Evolutionary conservation across 2,329 filamentous ascomycete species (phyloP), one percentile per base, ranked within the genome.

Genomic region (Nakataea oryzae): DNA sequence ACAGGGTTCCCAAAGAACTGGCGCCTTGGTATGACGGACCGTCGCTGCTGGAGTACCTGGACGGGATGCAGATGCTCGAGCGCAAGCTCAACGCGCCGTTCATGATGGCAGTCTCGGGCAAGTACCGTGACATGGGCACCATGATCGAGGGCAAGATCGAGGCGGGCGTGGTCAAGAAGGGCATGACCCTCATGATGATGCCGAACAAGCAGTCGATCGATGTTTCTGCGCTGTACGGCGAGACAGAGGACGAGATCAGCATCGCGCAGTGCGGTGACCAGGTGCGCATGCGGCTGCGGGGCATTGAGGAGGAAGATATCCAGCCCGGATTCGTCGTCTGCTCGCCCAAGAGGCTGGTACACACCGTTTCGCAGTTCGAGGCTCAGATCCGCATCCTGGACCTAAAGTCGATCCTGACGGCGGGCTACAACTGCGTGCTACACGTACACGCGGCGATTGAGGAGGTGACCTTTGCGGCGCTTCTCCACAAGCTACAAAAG

Each of bases 121-220:
- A 99, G 78, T 99, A 97, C 80, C 86, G 90, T 69, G 96, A 99
- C 73, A 88, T 99, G 83, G 95, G 95, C 70, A 99, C 95, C 65
- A 92, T 99, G 84, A 85, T 97, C 55, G 96, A 99, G 78, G 95
- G 95, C 67, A 96, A 97, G 82, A 90, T 99, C 67, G 95, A 99
- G 76, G 90, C 93, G 24, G 93, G 92, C 73, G 89, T 97, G 58
- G 82, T 96, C 74, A 95, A 95, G 81, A 97, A 97, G 83, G 88
- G 88, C 65, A 87, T 88, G 78, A 86, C 77, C 64, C 86, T 96
- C 71, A 78, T 96, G 63, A 91, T 99, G 88, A 99, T 99, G 95
- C 95, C 95, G 57, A 96, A 96, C 77, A 89, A 87, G 72, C 87
- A 93, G 64, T 83, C 84, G 58, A 84, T 96, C 62, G 86, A 91